Base-by-base conservation (phyloP, 2,329 filamentous ascomycete genomes). In the Trichoderma arundinaceum region DNA sequence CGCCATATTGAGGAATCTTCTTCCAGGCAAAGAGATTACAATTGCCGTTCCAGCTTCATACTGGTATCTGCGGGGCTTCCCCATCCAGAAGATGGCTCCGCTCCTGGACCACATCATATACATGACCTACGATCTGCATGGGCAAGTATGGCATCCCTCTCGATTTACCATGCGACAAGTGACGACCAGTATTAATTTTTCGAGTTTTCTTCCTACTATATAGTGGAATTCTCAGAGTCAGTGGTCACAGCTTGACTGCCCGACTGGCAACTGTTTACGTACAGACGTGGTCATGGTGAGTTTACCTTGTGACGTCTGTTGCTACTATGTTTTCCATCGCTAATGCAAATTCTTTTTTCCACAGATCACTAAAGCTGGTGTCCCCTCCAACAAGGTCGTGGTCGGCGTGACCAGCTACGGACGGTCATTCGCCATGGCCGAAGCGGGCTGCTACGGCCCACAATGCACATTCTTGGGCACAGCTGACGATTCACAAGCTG, bases 11-110 rank as follows among this genome's bases (percentile, higher is more conserved):
- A 70, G 69, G 17, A 66, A 67, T 28, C 68, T 72, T 65, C 65
- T 75, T 46, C 81, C 52, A 39, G 72, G 57, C 28, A 77, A 76
- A 64, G 70, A 74, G 0, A 67, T 79, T 4, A 79, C 77, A 0
- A 74, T 80, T 67, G 77, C 77, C 6, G 72, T 77, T 0, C 77
- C 77, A 0, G 74, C 77, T 0, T 79, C 77, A 0, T 80, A 73
- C 65, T 79, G 77, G 77, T 80, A 80, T 17, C 71, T 81, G 0
- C 75, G 75, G 66, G 61, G 65, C 0, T 80, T 76, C 59, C 77
- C 75, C 0, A 75, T 81, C 0, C 66, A 71, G 6, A 60, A 72
- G 0, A 80, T 80, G 46, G 68, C 59, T 0, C 19, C 65, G 2
- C 6, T 67, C 2, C 32, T 76, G 1, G 73, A 77, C 61, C 77